Evolutionary conservation across 352 stramenopile genomes (phyloP).

Genomic region (Pythium brachiatum): DNA sequence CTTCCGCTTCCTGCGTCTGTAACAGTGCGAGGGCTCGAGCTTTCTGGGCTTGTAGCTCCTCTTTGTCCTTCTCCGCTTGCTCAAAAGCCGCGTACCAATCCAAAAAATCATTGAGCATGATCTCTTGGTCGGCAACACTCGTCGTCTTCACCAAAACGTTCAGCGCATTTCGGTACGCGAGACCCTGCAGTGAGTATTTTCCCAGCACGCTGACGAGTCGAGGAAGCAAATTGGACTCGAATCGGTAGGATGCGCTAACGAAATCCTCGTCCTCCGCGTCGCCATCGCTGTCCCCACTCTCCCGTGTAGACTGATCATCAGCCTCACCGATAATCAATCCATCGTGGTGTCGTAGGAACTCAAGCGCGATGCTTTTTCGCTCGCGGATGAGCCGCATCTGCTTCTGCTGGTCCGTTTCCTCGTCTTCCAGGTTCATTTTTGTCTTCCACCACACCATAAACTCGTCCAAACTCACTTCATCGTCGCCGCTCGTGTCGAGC

Average conservation of each 20-base stretch:
- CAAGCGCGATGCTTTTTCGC: constrained; percentile 20
- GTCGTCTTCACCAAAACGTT: constrained; percentile 35
- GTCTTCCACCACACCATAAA: constrained; percentile 78
- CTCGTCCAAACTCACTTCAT: constrained; percentile 60
- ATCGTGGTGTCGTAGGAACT: constrained; percentile 47
- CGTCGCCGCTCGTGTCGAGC: constrained; percentile 65
- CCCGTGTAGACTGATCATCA: background rate
- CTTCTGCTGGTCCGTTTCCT: constrained; percentile 40
- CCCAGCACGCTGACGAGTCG: constrained; percentile 46
- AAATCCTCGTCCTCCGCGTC: background rate
- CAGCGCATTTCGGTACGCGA: constrained; percentile 50
- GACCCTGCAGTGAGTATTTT: constrained; percentile 49
- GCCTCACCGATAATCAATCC: constrained; percentile 24
- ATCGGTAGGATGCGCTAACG: constrained; percentile 22
- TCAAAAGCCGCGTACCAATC: constrained; percentile 57
- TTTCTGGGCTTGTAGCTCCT: constrained; percentile 45
- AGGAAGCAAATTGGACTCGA: constrained; percentile 60
- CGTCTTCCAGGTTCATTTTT: constrained; percentile 55
- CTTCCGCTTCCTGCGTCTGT: constrained; percentile 37
- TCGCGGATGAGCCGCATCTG: constrained; percentile 22
- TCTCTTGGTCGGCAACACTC: constrained; percentile 34
- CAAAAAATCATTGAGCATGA: constrained; percentile 48
- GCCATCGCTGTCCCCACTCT: background rate
- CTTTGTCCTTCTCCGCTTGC: constrained; percentile 37
- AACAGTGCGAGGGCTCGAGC: constrained; percentile 42